Evolutionary conservation across 306 rosid species (phyloP).

Genomic region (Trifolium subterraneum): DNA sequence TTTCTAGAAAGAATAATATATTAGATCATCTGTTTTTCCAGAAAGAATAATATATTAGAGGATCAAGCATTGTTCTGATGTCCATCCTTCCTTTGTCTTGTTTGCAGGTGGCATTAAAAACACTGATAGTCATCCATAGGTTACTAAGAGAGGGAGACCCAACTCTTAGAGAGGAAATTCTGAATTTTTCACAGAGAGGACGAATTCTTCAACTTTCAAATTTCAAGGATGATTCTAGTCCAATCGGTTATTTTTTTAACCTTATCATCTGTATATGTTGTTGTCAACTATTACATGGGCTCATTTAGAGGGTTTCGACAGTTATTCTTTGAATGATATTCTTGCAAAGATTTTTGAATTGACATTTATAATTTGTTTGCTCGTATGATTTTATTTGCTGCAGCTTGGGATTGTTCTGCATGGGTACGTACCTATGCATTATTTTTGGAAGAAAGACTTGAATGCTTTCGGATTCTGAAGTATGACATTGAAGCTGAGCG

Average conservation of each 20-base stretch:
- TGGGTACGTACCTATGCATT: conserved; percentile 99
- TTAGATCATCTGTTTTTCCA: neutral
- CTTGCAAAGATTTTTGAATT: neutral
- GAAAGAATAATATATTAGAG: neutral
- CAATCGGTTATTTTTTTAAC: conserved; percentile 69
- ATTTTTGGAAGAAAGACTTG: conserved; percentile 98
- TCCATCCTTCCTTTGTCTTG: conserved; percentile 22
- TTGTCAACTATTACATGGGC: conserved; percentile 20
- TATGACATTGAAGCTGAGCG: conserved; percentile 99
- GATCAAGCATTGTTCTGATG: neutral
- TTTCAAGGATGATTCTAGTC: conserved; percentile 98
- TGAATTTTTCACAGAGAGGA: conserved; percentile 86
- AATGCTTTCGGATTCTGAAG: conserved; percentile 86
- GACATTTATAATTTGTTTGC: conserved; percentile 18
- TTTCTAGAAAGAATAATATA: neutral
- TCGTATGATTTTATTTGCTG: conserved; percentile 31
- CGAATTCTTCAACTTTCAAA: conserved; percentile 92
- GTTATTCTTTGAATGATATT: conserved; percentile 16
- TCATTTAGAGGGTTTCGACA: conserved; percentile 32
- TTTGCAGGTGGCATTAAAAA: conserved; percentile 92
- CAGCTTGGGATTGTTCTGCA: conserved; percentile 99
- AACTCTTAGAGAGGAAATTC: conserved; percentile 90
- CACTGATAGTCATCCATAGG: conserved; percentile 89
- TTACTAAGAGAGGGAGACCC: conserved; percentile 97
- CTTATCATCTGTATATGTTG: conserved; percentile 34